Base-by-base conservation (phyloP, 768 basidiomycete genomes). In the Mycena galopus region DNA sequence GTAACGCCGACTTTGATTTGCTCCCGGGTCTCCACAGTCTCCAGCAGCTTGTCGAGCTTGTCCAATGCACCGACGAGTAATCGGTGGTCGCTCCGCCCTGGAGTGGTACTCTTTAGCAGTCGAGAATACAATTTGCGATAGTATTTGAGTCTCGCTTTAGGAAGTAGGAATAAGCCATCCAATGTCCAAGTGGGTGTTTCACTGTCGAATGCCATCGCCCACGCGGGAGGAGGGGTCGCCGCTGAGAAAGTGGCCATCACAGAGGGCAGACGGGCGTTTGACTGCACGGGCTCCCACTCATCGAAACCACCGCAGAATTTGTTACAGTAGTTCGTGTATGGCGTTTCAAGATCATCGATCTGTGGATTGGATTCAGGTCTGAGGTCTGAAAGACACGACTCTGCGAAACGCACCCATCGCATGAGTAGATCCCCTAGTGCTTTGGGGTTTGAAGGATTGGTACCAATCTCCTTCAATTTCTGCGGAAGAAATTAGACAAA, bases 401-500 rank as follows among this genome's bases (percentile, higher is more conserved):
- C 55, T 32, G 71, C 29, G 56, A 64, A 47, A 84, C 94, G 72
- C 75, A 97, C 97, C 98, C 97, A 99, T 84, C 94, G 92, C 94
- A 98, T 98, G 65, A 99, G 86, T 47, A 99, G 85, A 81, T 99
- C 97, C 47, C 98, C 97, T 32, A 99, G 86, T 16, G 93, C 96
- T 79, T 96, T 98, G 7, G 97, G 96, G 16, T 94, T 95, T 6
- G 95, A 92, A 2, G 97, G 97, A 82, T 93, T 95, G 21, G 94
- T 90, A 23, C 96, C 97, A 73, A 99, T 96, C 71, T 97, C 96
- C 82, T 94, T 96, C 65, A 99, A 86, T 90, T 94, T 94, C 97
- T 98, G 81, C 23, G 57, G 35, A 67, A 71, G 69, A 73, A 68
- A 63, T 64, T 39, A 74, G 58, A 58, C 64, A 17, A 44, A 30